Conservation (phyloP, 208 protist genomes). For the Polymyxa betae region DNA sequence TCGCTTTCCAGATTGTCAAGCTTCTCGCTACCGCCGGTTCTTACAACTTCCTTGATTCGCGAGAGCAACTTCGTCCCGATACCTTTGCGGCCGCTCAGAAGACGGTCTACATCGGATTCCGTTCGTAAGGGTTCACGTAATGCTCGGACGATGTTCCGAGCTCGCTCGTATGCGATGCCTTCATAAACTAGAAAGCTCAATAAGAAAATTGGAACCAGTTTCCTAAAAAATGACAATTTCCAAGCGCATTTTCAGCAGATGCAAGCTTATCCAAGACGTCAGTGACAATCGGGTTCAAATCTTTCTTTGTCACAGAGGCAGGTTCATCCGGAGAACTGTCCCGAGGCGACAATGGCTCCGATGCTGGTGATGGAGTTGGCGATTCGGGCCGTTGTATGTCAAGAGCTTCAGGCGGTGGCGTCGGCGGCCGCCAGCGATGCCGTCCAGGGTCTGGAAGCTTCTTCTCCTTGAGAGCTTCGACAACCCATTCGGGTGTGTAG, state of each 20-base stretch:
- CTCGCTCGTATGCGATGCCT: background rate
- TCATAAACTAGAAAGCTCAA: background rate
- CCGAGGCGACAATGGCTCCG: constrained; percentile 5
- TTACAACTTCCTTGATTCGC: constrained; percentile 27
- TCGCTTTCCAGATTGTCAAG: background rate
- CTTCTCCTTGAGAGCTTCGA: background rate
- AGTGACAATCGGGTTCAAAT: background rate
- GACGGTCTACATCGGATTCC: background rate
- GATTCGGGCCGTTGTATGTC: background rate
- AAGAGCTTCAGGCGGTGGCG: background rate
- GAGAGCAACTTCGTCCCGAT: background rate
- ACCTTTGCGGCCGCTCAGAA: background rate
- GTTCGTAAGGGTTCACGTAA: background rate
- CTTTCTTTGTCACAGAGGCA: background rate
- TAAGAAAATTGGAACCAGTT: background rate
- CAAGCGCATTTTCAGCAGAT: background rate
- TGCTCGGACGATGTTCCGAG: background rate
- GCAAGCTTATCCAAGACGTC: constrained; percentile 1
- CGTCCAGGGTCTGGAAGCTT: background rate
- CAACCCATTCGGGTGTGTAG: constrained; percentile 24
- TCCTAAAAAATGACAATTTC: background rate
- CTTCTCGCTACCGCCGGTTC: background rate
- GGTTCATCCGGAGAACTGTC: no score
- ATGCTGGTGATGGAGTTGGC: background rate
- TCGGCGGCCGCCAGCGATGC: background rate